Conservation (phyloP, 179 eudicot species). For the Camellia oleifera region DNA sequence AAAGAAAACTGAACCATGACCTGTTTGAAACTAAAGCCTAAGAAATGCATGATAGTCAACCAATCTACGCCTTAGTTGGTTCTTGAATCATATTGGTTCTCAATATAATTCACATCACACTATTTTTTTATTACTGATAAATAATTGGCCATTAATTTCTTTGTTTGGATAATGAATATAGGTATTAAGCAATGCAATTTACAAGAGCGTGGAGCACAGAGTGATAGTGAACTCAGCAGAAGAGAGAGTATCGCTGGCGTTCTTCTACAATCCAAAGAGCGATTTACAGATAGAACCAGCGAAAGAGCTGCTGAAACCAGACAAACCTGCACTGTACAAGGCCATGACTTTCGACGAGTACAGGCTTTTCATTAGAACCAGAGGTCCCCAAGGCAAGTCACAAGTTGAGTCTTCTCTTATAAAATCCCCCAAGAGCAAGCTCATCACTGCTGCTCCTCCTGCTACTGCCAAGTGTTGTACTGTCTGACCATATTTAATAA, state of each 20-base stretch:
- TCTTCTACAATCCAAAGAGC: slow-evolving; percentile 82
- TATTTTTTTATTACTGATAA: no score
- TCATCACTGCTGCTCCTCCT: no score
- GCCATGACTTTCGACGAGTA: slow-evolving; percentile 83
- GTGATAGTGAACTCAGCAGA: slow-evolving; percentile 68
- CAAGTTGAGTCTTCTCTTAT: slow-evolving; percentile 58
- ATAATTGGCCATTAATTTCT: no score
- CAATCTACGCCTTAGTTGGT: no score
- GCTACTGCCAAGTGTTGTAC: not conserved
- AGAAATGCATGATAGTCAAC: no score
- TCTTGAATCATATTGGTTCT: no score
- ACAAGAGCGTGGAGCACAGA: slow-evolving; percentile 91
- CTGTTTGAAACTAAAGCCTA: no score
- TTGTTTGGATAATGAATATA: not conserved
- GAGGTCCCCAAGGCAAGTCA: slow-evolving; percentile 81
- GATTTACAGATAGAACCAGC: slow-evolving; percentile 67
- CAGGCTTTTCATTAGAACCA: slow-evolving; percentile 67
- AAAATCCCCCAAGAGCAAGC: slow-evolving; percentile 32
- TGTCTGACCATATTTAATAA: no score
- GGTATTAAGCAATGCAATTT: slow-evolving; percentile 54
- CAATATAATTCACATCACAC: no score
- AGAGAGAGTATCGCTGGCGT: slow-evolving; percentile 78
- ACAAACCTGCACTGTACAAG: slow-evolving; percentile 56
- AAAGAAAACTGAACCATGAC: no score
- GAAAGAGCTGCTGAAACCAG: slow-evolving; percentile 48